Percentiles rank a stretch among this genome's conserved stretches.
These are phyloP conservation scores for Gnomoniopsis smithogilvyi DNA, from an alignment of 2,329 filamentous ascomycete genomes.

Conservation along the genomic window DNA sequence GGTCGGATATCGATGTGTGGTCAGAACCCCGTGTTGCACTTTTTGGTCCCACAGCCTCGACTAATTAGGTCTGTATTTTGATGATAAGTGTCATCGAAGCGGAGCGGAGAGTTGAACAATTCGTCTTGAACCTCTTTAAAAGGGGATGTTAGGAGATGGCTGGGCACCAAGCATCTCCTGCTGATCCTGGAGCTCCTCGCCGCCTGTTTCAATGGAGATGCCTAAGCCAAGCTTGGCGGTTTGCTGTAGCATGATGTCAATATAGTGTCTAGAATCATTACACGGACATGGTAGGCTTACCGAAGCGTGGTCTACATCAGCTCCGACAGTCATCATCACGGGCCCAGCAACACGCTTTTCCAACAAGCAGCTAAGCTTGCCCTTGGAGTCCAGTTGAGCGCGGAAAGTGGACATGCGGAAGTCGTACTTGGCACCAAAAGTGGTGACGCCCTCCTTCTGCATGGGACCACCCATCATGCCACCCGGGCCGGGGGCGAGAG, in stretches of 20 bases:
- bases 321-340: constrained; percentile 90
- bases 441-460: constrained; percentile 84
- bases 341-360: constrained; percentile 95
- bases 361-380: constrained; percentile 86
- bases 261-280: not conserved
- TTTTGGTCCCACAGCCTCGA: constrained; percentile 6
- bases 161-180: constrained; percentile 61
- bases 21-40: constrained; percentile 4
- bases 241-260: constrained; percentile 59
- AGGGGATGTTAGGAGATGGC: constrained; percentile 59
- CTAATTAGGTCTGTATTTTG: constrained; percentile 10
- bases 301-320: constrained; percentile 93
- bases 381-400: constrained; percentile 91
- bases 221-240: constrained; percentile 91
- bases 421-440: constrained; percentile 95
- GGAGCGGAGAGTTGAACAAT: constrained; percentile 23
- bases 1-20: not conserved
- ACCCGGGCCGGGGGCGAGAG: constrained; percentile 64
- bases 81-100: constrained; percentile 16
- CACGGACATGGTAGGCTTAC: constrained; percentile 52
- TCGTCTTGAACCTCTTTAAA: constrained; percentile 43
- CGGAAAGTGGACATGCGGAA: constrained; percentile 95
- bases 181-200: constrained; percentile 84
- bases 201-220: constrained; percentile 83
- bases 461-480: constrained; percentile 73